These are phyloP conservation scores for Boletus hoseneyae DNA, from an alignment of 1,284 basidiomycete genomes.

Conservation along the genomic window DNA sequence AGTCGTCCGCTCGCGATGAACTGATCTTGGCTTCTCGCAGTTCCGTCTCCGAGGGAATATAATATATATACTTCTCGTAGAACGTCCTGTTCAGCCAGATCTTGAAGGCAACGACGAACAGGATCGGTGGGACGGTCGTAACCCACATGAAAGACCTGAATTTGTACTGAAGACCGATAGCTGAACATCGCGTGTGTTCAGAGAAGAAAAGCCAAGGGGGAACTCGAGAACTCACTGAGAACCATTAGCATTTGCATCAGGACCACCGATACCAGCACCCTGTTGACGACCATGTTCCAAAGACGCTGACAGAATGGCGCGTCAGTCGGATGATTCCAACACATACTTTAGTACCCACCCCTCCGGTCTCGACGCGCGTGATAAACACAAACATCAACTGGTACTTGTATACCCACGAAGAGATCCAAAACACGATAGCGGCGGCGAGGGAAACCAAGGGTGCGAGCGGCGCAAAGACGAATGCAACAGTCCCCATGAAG, in stretches of 20 bases:
- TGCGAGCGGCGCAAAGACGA: constrained; percentile 90
- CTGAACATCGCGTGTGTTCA: constrained; percentile 38
- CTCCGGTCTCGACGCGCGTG: constrained; percentile 86
- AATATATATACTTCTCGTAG: constrained; percentile 74
- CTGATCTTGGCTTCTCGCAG: constrained; percentile 67
- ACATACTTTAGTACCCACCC: constrained; percentile 51
- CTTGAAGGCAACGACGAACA: constrained; percentile 80
- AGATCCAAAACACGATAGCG: constrained; percentile 81
- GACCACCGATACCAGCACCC: constrained; percentile 69
- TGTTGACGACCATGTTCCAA: constrained; percentile 91
- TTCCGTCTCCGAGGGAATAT: constrained; percentile 69
- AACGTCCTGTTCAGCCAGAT: constrained; percentile 71
- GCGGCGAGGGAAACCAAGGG: constrained; percentile 81
- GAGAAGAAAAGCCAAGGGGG: background rate
- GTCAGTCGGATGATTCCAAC: constrained; percentile 1
- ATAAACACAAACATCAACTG: constrained; percentile 92
- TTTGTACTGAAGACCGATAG: constrained; percentile 80
- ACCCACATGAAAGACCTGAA: constrained; percentile 74
- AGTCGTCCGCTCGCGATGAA: constrained; percentile 65
- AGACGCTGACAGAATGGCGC: constrained; percentile 54
- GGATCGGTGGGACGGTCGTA: constrained; percentile 70
- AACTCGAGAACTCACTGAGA: constrained; percentile 62
- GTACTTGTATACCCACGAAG: constrained; percentile 83
- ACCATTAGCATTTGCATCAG: constrained; percentile 87
- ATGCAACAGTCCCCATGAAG: constrained; percentile 83